phyloP scores from a whole-genome alignment of 148 eudicot species.

The Nepenthes mirabilis region DNA sequence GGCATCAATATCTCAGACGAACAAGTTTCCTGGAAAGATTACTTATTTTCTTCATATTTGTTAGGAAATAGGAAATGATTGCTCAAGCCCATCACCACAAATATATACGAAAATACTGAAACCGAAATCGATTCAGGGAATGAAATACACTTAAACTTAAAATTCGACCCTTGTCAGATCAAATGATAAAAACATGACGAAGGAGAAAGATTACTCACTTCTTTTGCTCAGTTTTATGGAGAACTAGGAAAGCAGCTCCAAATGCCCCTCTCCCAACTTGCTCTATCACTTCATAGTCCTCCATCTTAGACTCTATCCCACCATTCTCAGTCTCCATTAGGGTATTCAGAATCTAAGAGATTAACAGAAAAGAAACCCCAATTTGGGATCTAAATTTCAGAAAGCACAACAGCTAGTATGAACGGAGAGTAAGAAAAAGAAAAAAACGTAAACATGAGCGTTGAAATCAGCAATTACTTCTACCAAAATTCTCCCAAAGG shows the following conservation, averaged over 20 bases:
- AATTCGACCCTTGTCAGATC: not conserved
- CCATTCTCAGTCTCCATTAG: conserved; percentile 50
- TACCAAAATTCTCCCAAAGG: not conserved
- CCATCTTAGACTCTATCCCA: conserved; percentile 49
- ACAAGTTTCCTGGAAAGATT: too few species aligned
- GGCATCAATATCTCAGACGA: too few species aligned
- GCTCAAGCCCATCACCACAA: too few species aligned
- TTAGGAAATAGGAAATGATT: too few species aligned
- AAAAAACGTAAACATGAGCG: too few species aligned
- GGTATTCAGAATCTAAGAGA: conserved; percentile 6
- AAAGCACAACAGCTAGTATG: not conserved
- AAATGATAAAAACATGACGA: not conserved
- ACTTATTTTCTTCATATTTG: too few species aligned
- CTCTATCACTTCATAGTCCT: conserved; percentile 64
- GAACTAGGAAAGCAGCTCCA: conserved; percentile 68
- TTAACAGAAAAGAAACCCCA: not conserved
- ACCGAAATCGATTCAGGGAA: too few species aligned
- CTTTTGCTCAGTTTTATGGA: conserved; percentile 48
- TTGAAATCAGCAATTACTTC: too few species aligned
- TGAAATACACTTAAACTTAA: too few species aligned
- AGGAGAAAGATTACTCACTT: conserved; percentile 32
- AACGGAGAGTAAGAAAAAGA: too few species aligned
- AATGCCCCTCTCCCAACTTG: conserved; percentile 76
- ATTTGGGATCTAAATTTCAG: not conserved
- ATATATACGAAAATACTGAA: too few species aligned